Evolutionary conservation across 352 stramenopile genomes (phyloP), one percentile per base, ranked within the genome.

Genomic region (Globisporangium sylvaticum): DNA sequence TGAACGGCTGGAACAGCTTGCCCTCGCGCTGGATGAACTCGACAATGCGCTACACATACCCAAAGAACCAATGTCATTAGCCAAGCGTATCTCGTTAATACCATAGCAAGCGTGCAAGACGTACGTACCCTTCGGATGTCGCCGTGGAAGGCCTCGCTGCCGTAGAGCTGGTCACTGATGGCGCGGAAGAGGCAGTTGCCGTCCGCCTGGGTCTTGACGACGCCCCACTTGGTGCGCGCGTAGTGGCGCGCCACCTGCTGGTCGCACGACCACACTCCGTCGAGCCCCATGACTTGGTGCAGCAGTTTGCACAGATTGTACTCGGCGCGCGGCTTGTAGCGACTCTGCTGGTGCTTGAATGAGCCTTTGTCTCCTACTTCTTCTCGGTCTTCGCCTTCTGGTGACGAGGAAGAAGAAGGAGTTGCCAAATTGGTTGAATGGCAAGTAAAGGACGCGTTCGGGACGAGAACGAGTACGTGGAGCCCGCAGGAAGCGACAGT

Each of bases 161-260:
- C 76, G 68, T 84, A 87, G 58, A 87, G 75, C 62, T 87, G 79
- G 64, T 85, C 79, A 55, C 79, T 87, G 62, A 87, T 77, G 32
- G 77, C 79, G 25, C 79, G 77, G 65, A 87, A 87, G 22, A 87
- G 66, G 71, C 79, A 85, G 53, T 85, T 87, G 67, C 79, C 79
- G 55, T 87, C 79, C 42, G 75, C 72, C 18, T 46, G 44, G 52
- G 76, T 81, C 10, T 39, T 12, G 2, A 73, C 59, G 32, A 84
- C 42, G 18, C 34, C 29, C 79, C 79, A 87, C 7, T 62, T 44
- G 39, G 81, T 69, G 15, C 64, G 65, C 50, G 64, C 52, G 67
- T 79, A 87, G 66, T 87, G 76, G 1, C 63, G 29, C 64, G 70
- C 56, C 32, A 84, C 74, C 63, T 87, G 76, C 53, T 78, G 58